These are phyloP conservation scores for Boletus subparvulus DNA, from an alignment of 768 basidiomycete genomes.

Conservation along the genomic window DNA sequence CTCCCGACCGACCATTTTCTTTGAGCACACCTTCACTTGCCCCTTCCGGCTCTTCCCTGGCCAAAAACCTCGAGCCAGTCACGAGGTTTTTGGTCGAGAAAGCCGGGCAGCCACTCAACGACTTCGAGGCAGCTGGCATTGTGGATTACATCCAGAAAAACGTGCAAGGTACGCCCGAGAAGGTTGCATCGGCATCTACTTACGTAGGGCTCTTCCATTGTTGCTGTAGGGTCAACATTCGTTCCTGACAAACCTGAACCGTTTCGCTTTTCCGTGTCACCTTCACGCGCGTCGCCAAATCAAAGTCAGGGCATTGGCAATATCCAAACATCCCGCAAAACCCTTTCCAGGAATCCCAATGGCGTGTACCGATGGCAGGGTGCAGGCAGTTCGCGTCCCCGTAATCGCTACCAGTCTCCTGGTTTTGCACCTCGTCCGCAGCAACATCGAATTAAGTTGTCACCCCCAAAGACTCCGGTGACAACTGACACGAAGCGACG, in stretches of 20 bases:
- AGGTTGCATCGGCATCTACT: slow-evolving; percentile 12
- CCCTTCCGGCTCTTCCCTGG: slow-evolving; percentile 29
- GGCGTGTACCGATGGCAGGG: slow-evolving; percentile 73
- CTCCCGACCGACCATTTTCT: slow-evolving; percentile 18
- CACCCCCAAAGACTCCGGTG: slow-evolving; percentile 37
- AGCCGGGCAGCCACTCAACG: slow-evolving; percentile 47
- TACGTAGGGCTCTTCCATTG: slow-evolving; percentile 7
- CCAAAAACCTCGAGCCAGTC: slow-evolving; percentile 48
- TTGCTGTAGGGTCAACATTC: slow-evolving; percentile 23
- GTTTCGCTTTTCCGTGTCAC: slow-evolving; percentile 59
- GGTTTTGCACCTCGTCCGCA: slow-evolving; percentile 61
- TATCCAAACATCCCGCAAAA: slow-evolving; percentile 46
- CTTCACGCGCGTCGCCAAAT: slow-evolving; percentile 33
- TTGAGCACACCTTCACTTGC: slow-evolving; percentile 15
- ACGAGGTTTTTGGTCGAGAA: slow-evolving; percentile 48
- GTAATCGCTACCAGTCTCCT: slow-evolving; percentile 72
- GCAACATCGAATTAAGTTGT: slow-evolving; percentile 45
- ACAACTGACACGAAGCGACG: slow-evolving; percentile 60
- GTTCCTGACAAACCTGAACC: slow-evolving; percentile 46
- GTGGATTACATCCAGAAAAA: slow-evolving; percentile 54
- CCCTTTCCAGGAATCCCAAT: slow-evolving; percentile 69
- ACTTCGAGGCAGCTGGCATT: slow-evolving; percentile 54
- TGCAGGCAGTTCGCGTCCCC: slow-evolving; percentile 66
- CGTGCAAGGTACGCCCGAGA: slow-evolving; percentile 41
- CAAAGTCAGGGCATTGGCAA: slow-evolving; percentile 11